Conservation (phyloP, 2,329 filamentous ascomycete species). For the Clarireedia sp. region DNA sequence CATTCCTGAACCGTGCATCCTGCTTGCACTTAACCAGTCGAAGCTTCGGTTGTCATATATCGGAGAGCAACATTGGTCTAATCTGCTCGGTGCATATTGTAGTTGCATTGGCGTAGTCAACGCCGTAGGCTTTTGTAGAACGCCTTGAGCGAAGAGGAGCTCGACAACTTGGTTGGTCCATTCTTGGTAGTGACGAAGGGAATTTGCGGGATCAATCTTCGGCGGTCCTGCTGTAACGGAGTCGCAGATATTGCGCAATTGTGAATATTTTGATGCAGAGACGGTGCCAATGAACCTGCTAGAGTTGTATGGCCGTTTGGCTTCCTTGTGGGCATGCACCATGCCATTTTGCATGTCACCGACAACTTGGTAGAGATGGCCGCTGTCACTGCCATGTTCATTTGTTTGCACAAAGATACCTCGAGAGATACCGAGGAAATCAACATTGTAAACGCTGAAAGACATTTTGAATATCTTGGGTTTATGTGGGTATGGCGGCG, state of each 20-base stretch:
- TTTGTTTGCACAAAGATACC: constrained; percentile 10
- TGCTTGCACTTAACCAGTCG: constrained; percentile 1
- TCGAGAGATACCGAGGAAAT: constrained; percentile 3
- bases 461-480: neutral
- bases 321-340: constrained; percentile 8
- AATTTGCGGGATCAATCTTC: constrained; percentile 1
- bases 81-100: neutral
- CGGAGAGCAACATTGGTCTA: constrained; percentile 5
- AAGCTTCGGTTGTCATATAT: constrained; percentile 1
- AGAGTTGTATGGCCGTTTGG: neutral
- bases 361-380: constrained; percentile 9
- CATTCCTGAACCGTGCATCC: neutral
- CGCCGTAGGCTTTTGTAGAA: neutral
- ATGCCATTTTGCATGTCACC: constrained; percentile 11
- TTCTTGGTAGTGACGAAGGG: constrained; percentile 5
- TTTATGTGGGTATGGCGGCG: too few species aligned
- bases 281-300: constrained; percentile 6
- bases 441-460: constrained; percentile 6
- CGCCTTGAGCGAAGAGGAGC: neutral
- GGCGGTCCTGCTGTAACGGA: constrained; percentile 3
- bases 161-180: neutral
- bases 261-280: constrained; percentile 3
- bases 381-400: neutral
- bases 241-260: constrained; percentile 2
- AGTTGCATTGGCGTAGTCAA: neutral